Evolutionary conservation across 176 grass and related monocot genomes (phyloP), one percentile per base, ranked within the genome.

Genomic region (Carex kokanica): DNA sequence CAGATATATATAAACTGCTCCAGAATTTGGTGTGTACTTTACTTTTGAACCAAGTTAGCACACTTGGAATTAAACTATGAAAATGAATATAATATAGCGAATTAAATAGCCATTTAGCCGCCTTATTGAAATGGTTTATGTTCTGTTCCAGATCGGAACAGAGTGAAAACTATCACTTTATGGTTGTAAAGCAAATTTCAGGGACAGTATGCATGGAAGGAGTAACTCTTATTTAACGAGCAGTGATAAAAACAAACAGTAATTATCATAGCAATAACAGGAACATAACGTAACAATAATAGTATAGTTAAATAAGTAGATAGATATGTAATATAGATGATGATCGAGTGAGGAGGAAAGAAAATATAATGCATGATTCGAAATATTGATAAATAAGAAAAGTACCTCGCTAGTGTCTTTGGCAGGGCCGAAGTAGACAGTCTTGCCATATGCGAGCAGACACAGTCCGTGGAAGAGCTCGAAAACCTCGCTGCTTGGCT

Each of bases 401-500:
- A 8, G 2, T 75, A 94, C 96, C 96, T 95, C 84, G 64, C 54
- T 90, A 12, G 93, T 90, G 1, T 87, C 78, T 11, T 85, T 66
- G 25, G 89, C 88, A 2, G 86, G 81, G 10, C 96, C 96, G 60
- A 99, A 99, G 64, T 90, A 99, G 58, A 99, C 83, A 5, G 93
- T 99, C 58, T 64, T 88, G 82, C 91, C 96, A 14, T 95, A 93
- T 0, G 96, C 91, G 36, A 99, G 93, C 15, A 99, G 88, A 78
- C 93, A 99, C 20, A 99, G 81, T 0, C 83, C 83, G 2, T 89
- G 78, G 60, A 99, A 99, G 29, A 99, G 88, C 0, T 79, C 88
- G n/a, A 89, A 99, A 0, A 99, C 96, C 77, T 95, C 96, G 25
- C 83, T 82, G 85, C 91, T 93, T 8, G 93, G 96, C 84, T 99